phyloP scores from a whole-genome alignment of 2,329 filamentous ascomycete genomes.

The Cytospora paraplurivora region DNA sequence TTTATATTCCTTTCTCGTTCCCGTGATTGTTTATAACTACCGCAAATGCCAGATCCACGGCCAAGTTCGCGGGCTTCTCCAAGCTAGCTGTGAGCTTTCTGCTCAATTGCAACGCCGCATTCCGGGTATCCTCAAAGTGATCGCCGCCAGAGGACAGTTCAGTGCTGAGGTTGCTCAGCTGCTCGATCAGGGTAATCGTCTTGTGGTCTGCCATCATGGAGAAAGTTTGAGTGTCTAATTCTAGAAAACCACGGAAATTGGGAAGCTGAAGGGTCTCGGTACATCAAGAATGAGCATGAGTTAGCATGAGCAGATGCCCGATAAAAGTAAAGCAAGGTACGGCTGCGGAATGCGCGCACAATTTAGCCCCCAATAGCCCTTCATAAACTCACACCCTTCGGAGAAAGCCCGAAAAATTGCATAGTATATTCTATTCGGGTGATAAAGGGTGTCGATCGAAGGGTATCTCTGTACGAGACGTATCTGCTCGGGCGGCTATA shows the following conservation, averaged over 20 bases:
- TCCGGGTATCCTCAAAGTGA: constrained; percentile 12
- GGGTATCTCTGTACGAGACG: too few species aligned
- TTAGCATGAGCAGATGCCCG: too few species aligned
- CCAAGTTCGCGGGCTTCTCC: constrained; percentile 28
- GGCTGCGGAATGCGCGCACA: too few species aligned
- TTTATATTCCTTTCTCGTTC: not conserved
- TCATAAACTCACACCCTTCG: too few species aligned
- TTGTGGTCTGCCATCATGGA: constrained; percentile 1
- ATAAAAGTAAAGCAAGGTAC: too few species aligned
- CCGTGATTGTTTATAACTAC: constrained; percentile 12
- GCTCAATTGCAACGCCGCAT: constrained; percentile 26
- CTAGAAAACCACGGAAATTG: not conserved
- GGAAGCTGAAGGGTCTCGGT: not conserved
- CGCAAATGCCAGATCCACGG: constrained; percentile 30
- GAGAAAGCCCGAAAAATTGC: too few species aligned
- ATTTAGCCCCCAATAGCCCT: too few species aligned
- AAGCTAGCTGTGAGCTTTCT: constrained; percentile 25
- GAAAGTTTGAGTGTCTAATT: not conserved
- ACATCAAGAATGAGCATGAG: not conserved
- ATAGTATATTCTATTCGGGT: too few species aligned
- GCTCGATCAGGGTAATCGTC: constrained; percentile 9
- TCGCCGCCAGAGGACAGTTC: constrained; percentile 2
- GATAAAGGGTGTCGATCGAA: too few species aligned
- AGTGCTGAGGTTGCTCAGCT: constrained; percentile 1
- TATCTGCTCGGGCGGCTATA: too few species aligned